Percentiles rank a stretch among this genome's conserved stretches.
Evolutionary conservation across 1,139 yeast genomes (phyloP).

Genomic region (Geotrichum cucujoidarum): DNA sequence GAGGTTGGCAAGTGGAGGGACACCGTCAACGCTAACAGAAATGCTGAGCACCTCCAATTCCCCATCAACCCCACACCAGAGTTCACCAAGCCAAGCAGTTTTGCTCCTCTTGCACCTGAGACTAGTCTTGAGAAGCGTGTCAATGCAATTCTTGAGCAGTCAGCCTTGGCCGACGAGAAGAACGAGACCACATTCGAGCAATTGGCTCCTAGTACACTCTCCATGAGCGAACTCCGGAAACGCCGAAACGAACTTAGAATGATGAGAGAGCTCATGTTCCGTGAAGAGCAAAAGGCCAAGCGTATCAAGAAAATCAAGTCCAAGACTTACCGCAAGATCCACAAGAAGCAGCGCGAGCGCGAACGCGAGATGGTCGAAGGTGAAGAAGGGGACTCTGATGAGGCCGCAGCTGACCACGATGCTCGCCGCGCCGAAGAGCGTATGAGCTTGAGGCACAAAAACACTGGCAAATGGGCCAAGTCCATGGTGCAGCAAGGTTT

Average conservation of each 20-base stretch:
- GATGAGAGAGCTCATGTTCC: constrained; percentile 93
- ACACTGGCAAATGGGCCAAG: constrained; percentile 80
- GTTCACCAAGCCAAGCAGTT: constrained; percentile 45
- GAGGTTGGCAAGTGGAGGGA: constrained; percentile 90
- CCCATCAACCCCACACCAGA: constrained; percentile 53
- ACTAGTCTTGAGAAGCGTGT: constrained; percentile 59
- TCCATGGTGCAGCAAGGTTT: constrained; percentile 86
- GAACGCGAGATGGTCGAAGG: constrained; percentile 56
- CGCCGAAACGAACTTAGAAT: constrained; percentile 78
- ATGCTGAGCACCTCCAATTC: constrained; percentile 79
- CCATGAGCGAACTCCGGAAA: constrained; percentile 72
- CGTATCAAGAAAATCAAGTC: constrained; percentile 93
- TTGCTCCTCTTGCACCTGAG: constrained; percentile 45
- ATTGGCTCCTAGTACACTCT: constrained; percentile 64
- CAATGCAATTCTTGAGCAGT: constrained; percentile 54
- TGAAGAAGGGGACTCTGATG: constrained; percentile 44
- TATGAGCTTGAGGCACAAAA: constrained; percentile 86
- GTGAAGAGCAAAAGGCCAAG: constrained; percentile 87
- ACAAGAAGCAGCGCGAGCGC: constrained; percentile 75
- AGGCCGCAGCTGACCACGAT: constrained; percentile 54
- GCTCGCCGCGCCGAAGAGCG: constrained; percentile 85
- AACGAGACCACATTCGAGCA: constrained; percentile 83
- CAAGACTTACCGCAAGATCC: constrained; percentile 78
- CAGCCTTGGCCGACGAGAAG: constrained; percentile 66
- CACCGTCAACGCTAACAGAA: constrained; percentile 68